Evolutionary conservation across 495 filamentous ascomycete genomes (phyloP).

Genomic region (Tricharina praecox): DNA sequence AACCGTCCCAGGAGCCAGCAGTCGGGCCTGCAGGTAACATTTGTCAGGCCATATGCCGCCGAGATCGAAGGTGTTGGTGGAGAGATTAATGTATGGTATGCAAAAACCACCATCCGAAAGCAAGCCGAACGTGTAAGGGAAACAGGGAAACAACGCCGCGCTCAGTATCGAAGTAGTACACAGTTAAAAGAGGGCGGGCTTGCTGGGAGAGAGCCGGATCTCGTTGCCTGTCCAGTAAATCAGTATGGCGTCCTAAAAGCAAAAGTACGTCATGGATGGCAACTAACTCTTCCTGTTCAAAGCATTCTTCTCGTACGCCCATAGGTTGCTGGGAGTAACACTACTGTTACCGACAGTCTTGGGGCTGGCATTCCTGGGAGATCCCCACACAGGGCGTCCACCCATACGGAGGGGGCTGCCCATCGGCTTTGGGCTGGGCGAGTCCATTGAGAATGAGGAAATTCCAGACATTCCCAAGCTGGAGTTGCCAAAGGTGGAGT

Average conservation of each 20-base stretch:
- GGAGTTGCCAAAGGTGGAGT: too few species aligned
- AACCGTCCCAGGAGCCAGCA: neutral
- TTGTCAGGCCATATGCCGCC: neutral
- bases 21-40: neutral
- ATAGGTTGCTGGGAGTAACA: conserved; percentile 67
- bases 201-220: neutral
- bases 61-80: too few species aligned
- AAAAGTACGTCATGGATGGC: neutral
- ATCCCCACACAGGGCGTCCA: conserved; percentile 25
- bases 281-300: neutral
- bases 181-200: neutral
- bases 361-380: conserved; percentile 47
- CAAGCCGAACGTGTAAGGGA: neutral
- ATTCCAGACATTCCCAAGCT: too few species aligned
- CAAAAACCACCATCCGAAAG: neutral
- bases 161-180: neutral
- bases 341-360: conserved; percentile 40
- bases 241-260: neutral
- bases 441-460: too few species aligned
- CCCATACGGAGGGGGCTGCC: conserved; percentile 29
- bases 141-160: neutral
- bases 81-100: neutral
- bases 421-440: conserved; percentile 36
- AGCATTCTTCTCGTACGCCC: conserved; percentile 63
- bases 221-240: neutral